Conservation (phyloP, 169 alveolate genomes). For the Neospora caninum region DNA sequence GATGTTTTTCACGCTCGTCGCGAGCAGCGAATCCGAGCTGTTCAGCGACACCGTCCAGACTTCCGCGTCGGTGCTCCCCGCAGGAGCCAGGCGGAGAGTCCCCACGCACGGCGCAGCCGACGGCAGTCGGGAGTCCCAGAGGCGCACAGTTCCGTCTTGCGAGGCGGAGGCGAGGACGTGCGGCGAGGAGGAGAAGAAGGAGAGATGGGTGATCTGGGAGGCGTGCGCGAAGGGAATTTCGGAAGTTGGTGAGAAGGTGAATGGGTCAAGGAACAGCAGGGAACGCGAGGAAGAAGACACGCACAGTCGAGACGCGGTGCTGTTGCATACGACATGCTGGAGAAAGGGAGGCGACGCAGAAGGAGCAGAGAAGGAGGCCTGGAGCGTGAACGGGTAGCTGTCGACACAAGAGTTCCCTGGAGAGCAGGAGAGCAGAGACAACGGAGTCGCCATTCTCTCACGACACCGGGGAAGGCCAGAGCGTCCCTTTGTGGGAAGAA, state of each 20-base stretch:
- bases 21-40: not conserved
- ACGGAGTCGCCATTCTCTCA: too few species aligned
- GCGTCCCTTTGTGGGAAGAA: too few species aligned
- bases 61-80: constrained; percentile 19
- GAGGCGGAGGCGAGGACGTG: not conserved
- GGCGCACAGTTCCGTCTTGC: constrained; percentile 11
- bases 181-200: not conserved
- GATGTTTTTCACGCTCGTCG: not conserved
- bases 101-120: not conserved
- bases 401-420: not conserved
- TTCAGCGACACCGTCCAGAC: constrained; percentile 9
- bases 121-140: not conserved
- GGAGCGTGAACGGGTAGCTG: not conserved
- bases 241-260: not conserved
- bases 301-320: not conserved
- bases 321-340: not conserved
- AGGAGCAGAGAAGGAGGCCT: not conserved
- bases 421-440: too few species aligned
- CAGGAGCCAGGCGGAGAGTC: not conserved
- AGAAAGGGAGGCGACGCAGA: not conserved
- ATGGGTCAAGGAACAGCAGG: not conserved
- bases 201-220: not conserved
- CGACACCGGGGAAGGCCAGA: too few species aligned
- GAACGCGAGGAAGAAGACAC: not conserved
- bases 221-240: not conserved